Evolutionary conservation across 352 stramenopile species (phyloP), one percentile per base, ranked within the genome.

Genomic region (Globisporangium radiosum): DNA sequence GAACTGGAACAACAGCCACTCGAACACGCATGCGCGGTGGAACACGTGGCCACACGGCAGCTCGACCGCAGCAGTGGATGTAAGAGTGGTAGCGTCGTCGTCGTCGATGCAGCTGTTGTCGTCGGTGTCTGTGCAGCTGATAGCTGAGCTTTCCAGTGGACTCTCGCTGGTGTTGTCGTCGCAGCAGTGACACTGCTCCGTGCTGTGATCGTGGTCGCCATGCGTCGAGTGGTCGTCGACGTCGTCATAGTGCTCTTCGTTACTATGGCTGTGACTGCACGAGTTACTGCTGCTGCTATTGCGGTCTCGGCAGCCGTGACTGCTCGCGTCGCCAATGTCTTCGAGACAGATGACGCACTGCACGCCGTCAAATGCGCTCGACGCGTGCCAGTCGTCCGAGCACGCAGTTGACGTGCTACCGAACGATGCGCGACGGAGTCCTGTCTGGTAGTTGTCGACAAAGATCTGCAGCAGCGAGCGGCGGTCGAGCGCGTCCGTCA

Each of bases 1-100:
- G 62, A 78, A 84, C 60, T 90, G 66, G 62, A 88, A 85, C 42
- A 86, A 54, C 9, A 91, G 66, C 81, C 81, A 91, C 66, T 88
- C 75, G 48, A 84, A 89, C 14, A 92, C 62, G 66, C 82, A 92
- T 40, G 84, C 67, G 17, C 82, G 76, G 68, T 90, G 82, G 60
- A 92, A 92, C 11, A 66, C 59, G 57, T 92, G 82, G 53, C 73
- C 71, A 64, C 82, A 90, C 4, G 73, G 78, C 9, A 91, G 70
- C 15, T 76, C 57, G 47, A 87, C 59, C 3, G 25, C 56, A 7
- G 19, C 48, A 38, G 25, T 25, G 25, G 25, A 25, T 25, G 25
- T 2, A 25, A 25, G 25, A 25, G 25, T 2, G 25, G 25, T 25
- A 25, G 5, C 17, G 33, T 62, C 39, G 7, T 56, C n/a, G 25